These are phyloP conservation scores for Turritis glabra DNA, from an alignment of 345 rosid species.

Conservation along the genomic window DNA sequence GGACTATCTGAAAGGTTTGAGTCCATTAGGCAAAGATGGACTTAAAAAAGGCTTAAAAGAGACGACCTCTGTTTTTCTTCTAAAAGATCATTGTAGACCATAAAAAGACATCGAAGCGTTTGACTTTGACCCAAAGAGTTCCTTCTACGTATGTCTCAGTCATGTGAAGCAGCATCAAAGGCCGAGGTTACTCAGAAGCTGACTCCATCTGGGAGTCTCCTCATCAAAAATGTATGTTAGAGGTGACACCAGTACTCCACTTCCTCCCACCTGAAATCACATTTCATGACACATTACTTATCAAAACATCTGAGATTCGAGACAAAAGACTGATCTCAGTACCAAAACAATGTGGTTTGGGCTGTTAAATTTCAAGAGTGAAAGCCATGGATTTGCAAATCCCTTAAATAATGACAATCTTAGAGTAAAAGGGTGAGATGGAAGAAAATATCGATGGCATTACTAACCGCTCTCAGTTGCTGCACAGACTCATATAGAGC, in stretches of 20 bases:
- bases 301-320: not conserved
- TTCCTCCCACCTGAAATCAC: constrained; percentile 76
- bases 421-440: not conserved
- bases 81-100: not conserved
- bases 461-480: constrained; percentile 82
- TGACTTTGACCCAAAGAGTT: not conserved
- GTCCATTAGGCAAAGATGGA: not conserved
- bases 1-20: not conserved
- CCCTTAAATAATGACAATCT: not conserved
- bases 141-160: not conserved
- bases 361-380: not conserved
- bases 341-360: not conserved
- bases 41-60: not conserved
- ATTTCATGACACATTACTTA: constrained; percentile 22
- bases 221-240: constrained; percentile 92
- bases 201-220: constrained; percentile 87
- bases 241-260: constrained; percentile 86
- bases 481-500: constrained; percentile 77
- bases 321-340: not conserved
- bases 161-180: constrained; percentile 32
- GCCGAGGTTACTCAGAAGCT: constrained; percentile 65
- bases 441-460: not conserved
- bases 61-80: not conserved
- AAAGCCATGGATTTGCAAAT: not conserved
- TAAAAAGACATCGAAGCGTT: not conserved